These are phyloP conservation scores for Sporisorium iseilematis-ciliati DNA, from an alignment of 1,284 basidiomycete genomes.

Conservation along the genomic window DNA sequence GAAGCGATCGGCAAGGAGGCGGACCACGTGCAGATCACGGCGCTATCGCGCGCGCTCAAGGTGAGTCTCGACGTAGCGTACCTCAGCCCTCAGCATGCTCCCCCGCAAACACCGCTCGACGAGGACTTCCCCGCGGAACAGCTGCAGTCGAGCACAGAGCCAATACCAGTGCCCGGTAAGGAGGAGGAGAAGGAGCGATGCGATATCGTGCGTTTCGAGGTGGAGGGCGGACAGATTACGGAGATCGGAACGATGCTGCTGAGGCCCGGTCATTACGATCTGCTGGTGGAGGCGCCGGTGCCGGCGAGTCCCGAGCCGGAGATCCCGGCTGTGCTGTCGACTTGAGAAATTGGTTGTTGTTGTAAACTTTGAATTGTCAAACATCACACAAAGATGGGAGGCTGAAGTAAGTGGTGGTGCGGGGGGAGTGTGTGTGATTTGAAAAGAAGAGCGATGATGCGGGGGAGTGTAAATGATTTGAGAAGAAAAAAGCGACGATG, in stretches of 20 bases:
- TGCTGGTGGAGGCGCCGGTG: slow-evolving; percentile 52
- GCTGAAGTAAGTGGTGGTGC: too few relatives aligned
- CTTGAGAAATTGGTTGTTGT: too few relatives aligned
- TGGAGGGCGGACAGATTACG: slow-evolving; percentile 58
- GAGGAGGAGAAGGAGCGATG: slow-evolving; percentile 39
- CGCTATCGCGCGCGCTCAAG: slow-evolving; percentile 54
- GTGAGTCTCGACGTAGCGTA: slow-evolving; percentile 63
- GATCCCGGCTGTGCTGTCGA: slow-evolving; percentile 40
- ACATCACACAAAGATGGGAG: too few relatives aligned
- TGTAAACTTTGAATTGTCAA: too few relatives aligned
- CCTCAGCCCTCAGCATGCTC: slow-evolving; percentile 50
- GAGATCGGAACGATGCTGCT: slow-evolving; percentile 55
- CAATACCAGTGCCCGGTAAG: slow-evolving; percentile 45
- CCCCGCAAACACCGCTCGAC: slow-evolving; percentile 45
- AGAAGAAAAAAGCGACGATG: too few relatives aligned
- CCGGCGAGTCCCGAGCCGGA: slow-evolving; percentile 53
- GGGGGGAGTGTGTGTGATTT: too few relatives aligned
- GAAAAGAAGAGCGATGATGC: too few relatives aligned
- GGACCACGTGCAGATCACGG: slow-evolving; percentile 65
- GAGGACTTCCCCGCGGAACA: slow-evolving; percentile 34
- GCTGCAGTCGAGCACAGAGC: slow-evolving; percentile 3
- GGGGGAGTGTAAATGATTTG: too few relatives aligned
- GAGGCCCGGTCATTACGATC: slow-evolving; percentile 59
- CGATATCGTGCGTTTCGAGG: slow-evolving; percentile 61
- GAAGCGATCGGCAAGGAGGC: slow-evolving; percentile 66